phyloP scores from a whole-genome alignment of 2,329 filamentous ascomycete species.

The Magnaporthiopsis rhizophila region DNA sequence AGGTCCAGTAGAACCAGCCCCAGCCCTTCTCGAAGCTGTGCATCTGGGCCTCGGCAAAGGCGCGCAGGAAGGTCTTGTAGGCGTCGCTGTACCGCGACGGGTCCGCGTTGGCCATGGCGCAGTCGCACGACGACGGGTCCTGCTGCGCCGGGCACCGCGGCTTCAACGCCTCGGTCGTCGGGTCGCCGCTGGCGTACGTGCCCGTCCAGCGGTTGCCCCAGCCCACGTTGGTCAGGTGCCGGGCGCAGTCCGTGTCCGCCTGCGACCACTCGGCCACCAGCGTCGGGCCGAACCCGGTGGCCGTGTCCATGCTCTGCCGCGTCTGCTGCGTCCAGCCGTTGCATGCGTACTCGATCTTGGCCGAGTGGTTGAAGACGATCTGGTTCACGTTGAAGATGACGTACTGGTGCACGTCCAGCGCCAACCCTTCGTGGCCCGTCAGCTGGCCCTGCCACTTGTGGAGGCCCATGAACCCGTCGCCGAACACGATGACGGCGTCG shows the following conservation, averaged over 20 bases:
- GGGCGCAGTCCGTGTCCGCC: slow-evolving; percentile 90
- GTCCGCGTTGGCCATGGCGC: slow-evolving; percentile 67
- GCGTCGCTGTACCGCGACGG: slow-evolving; percentile 55
- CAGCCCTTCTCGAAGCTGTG: slow-evolving; percentile 83
- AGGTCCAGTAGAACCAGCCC: slow-evolving; percentile 99
- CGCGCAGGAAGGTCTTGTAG: slow-evolving; percentile 80
- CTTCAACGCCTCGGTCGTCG: slow-evolving; percentile 51
- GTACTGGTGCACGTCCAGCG: slow-evolving; percentile 97
- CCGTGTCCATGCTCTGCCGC: slow-evolving; percentile 59
- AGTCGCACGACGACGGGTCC: slow-evolving; percentile 56
- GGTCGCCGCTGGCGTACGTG: slow-evolving; percentile 63
- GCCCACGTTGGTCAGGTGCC: slow-evolving; percentile 81
- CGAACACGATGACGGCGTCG: slow-evolving; percentile 67
- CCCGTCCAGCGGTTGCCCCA: slow-evolving; percentile 86
- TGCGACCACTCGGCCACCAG: slow-evolving; percentile 97
- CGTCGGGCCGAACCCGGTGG: slow-evolving; percentile 82
- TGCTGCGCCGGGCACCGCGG: slow-evolving; percentile 66
- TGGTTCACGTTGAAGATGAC: slow-evolving; percentile 93
- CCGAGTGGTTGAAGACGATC: slow-evolving; percentile 70
- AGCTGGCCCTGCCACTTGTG: slow-evolving; percentile 84
- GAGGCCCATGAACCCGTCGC: slow-evolving; percentile 90
- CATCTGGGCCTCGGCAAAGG: slow-evolving; percentile 97
- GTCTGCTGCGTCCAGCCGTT: slow-evolving; percentile 78
- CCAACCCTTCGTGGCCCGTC: slow-evolving; percentile 59
- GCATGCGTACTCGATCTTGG: slow-evolving; percentile 84